Base-by-base conservation (phyloP, 805 yeast species). In the Lachancea quebecensis region DNA sequence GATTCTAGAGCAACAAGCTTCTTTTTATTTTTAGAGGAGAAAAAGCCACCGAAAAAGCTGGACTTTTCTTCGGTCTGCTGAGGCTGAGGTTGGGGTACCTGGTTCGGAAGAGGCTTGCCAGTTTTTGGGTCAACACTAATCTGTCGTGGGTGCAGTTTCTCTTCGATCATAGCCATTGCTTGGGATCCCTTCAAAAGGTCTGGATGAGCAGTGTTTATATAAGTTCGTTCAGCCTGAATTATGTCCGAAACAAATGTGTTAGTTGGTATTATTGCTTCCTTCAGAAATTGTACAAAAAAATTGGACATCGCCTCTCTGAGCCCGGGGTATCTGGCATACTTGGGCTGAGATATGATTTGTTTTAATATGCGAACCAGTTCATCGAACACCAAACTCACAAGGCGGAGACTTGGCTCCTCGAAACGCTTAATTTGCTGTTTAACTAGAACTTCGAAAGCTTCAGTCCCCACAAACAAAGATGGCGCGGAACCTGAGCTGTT, bases 401-500 rank as follows among this genome's bases (percentile, higher is more conserved):
- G 87, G 58, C 95, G 81, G 48, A 86, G 57, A 2, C 93, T 72
- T 10, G 99, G 99, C 58, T 91, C 97, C 68, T 90, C 96, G 70
- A 93, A 88, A 66, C 98, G 80, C 57, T 75, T 81, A 54, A 91
- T 90, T 68, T 88, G 96, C 64, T 88, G 95, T 67, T 87, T 89
- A 39, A 91, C 97, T 50, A 90, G 77, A 15, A 90, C 95, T 66
- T 93, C 99, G 66, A 91, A 91, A 0, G 97, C 97, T 58, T 88
- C 93, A 9, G 98, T 91, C 18, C 98, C 98, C 50, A 91, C 98
- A 70, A 91, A 91, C 58, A 91, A 72, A 4, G 96, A 86, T 11
- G 99, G 98, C 1, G 98, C 81, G 30, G 96, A 84, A 59, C 99
- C 99, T 8, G 96, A 85, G 36, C 97, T 85, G 67, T 91, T 91